Percentiles rank a stretch among this genome's conserved stretches.
These are phyloP conservation scores for Arthrobotrys sinensis DNA, from an alignment of 2,329 filamentous ascomycete species.

Conservation along the genomic window DNA sequence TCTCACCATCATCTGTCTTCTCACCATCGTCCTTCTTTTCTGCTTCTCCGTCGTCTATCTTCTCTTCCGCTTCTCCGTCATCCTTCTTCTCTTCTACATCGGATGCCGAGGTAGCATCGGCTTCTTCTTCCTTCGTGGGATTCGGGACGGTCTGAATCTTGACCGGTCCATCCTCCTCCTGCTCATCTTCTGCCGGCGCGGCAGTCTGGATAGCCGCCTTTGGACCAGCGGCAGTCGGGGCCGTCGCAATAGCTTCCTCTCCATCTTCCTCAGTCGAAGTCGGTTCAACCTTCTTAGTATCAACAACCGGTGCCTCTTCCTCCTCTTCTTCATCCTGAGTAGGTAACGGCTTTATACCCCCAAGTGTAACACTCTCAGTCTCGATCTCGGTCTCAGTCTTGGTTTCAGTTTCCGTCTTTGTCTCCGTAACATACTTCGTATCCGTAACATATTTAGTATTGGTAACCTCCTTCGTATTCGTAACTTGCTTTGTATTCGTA, in stretches of 20 bases:
- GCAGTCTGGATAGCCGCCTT: too few species aligned
- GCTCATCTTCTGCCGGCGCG: background rate
- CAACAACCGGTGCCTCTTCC: background rate
- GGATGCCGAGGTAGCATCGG: background rate
- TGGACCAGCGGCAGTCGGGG: too few species aligned
- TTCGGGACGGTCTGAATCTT: slow-evolving; percentile 11
- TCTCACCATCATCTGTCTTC: too few species aligned
- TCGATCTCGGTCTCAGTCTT: slow-evolving; percentile 1
- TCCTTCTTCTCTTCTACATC: slow-evolving; percentile 2
- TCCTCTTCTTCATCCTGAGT: background rate
- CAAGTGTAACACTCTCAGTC: background rate
- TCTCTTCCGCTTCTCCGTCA: background rate
- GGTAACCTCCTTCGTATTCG: too few species aligned
- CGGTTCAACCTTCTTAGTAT: background rate
- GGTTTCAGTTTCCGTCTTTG: background rate
- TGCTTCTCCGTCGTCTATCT: background rate
- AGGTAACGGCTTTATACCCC: slow-evolving; percentile 1
- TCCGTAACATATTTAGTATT: background rate
- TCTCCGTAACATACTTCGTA: slow-evolving; percentile 5
- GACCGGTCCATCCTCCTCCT: background rate
- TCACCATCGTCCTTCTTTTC: background rate
- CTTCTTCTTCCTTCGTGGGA: background rate
- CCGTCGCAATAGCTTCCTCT: too few species aligned
- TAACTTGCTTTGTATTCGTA: too few species aligned
- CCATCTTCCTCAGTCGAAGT: background rate